phyloP scores from a whole-genome alignment of 2,329 filamentous ascomycete genomes.

The Parasarocladium wereldwijsianum region DNA sequence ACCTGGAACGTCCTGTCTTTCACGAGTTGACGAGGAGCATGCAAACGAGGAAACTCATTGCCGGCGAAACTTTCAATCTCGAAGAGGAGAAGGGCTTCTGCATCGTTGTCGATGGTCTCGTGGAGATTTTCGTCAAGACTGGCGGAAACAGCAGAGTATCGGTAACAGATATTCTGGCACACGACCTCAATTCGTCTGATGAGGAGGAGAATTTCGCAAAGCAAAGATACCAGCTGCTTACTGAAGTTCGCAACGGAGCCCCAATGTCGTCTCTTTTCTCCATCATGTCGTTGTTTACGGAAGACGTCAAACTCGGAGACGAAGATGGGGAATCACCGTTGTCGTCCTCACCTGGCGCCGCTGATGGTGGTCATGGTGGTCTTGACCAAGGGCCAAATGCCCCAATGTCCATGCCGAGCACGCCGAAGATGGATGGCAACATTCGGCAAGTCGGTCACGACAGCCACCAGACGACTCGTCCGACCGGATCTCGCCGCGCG shows the following conservation, averaged over 20 bases:
- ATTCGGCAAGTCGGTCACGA: constrained; percentile 1
- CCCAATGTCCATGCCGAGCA: constrained; percentile 20
- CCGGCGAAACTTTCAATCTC: constrained; percentile 84
- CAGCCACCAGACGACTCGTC: constrained; percentile 5
- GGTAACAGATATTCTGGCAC: constrained; percentile 4
- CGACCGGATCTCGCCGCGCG: neutral
- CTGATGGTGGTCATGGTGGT: constrained; percentile 1
- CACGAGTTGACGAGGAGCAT: constrained; percentile 95
- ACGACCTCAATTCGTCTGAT: constrained; percentile 28
- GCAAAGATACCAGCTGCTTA: constrained; percentile 86
- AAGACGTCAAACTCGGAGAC: constrained; percentile 74
- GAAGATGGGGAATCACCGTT: constrained; percentile 32
- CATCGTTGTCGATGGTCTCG: constrained; percentile 86
- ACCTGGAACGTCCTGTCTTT: constrained; percentile 89
- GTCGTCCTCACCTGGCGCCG: constrained; percentile 12
- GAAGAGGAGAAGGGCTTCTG: constrained; percentile 99
- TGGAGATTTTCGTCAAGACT: constrained; percentile 97
- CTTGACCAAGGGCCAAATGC: constrained; percentile 3
- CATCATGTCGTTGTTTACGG: constrained; percentile 91
- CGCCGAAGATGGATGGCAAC: constrained; percentile 21
- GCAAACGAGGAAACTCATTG: constrained; percentile 93
- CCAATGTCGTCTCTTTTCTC: constrained; percentile 98
- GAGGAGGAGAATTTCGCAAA: constrained; percentile 60
- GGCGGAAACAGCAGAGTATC: constrained; percentile 19
- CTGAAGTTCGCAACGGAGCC: constrained; percentile 93